A percentile compares a stretch with the other conserved stretches of the same genome.
Evolutionary conservation across 2,329 filamentous ascomycete genomes (phyloP).

Genomic region (Lecanicillium sp.): DNA sequence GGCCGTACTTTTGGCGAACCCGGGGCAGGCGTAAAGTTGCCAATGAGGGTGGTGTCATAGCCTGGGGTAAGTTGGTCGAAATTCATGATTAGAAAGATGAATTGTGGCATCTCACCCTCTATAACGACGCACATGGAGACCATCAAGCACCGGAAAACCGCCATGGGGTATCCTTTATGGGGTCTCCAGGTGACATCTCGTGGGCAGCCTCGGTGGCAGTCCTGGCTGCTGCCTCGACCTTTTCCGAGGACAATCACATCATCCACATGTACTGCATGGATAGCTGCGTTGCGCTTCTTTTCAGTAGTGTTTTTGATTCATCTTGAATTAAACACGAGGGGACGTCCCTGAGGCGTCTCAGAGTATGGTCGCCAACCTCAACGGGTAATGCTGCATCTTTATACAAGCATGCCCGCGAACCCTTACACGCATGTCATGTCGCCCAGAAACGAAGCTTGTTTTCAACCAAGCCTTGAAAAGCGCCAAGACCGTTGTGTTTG

Average conservation of each 20-base stretch:
- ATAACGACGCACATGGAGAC: constrained; percentile 26
- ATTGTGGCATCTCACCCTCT: constrained; percentile 19
- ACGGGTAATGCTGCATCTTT: background rate
- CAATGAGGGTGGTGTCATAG: constrained; percentile 18
- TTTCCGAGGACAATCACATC: background rate
- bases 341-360: background rate
- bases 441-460: no score
- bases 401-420: background rate
- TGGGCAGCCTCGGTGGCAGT: constrained; percentile 14
- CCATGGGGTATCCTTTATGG: constrained; percentile 19
- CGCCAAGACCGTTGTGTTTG: no score
- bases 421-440: no score
- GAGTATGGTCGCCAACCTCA: background rate
- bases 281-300: background rate
- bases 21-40: constrained; percentile 24
- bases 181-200: constrained; percentile 13
- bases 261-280: constrained; percentile 2
- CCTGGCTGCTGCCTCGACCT: constrained; percentile 8
- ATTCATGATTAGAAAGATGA: background rate
- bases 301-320: background rate
- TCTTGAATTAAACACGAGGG: background rate
- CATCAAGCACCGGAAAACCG: constrained; percentile 21
- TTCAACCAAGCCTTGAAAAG: no score
- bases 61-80: background rate
- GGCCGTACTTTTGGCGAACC: constrained; percentile 26